Percentiles rank a stretch among this genome's conserved stretches.
Conservation (phyloP, 352 stramenopile genomes). For the Globisporangium takayamanum region DNA sequence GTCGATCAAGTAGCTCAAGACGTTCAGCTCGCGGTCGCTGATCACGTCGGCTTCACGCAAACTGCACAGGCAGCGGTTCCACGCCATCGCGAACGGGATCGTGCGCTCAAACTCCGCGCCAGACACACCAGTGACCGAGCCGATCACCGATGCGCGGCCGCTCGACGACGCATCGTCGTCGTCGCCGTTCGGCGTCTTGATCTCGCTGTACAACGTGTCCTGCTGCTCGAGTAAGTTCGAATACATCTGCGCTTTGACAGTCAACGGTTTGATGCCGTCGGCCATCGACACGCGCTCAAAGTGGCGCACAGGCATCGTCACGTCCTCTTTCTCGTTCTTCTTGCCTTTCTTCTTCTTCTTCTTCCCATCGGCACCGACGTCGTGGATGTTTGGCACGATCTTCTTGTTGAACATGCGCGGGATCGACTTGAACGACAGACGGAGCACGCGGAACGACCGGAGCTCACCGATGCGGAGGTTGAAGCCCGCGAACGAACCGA, state of each 20-base stretch:
- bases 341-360: slow-evolving; percentile 75
- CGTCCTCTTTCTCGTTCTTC: slow-evolving; percentile 60
- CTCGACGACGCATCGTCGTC: slow-evolving; percentile 47
- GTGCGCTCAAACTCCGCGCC: slow-evolving; percentile 80
- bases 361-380: slow-evolving; percentile 40
- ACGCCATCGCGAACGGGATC: slow-evolving; percentile 84
- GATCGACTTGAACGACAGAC: slow-evolving; percentile 83
- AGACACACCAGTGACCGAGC: slow-evolving; percentile 69
- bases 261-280: slow-evolving; percentile 69
- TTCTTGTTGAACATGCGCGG: slow-evolving; percentile 86
- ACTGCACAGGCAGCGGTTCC: slow-evolving; percentile 73
- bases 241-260: slow-evolving; percentile 83
- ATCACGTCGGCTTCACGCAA: slow-evolving; percentile 80
- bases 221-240: slow-evolving; percentile 62
- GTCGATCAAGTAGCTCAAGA: slow-evolving; percentile 84
- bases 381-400: slow-evolving; percentile 80
- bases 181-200: slow-evolving; percentile 57
- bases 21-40: slow-evolving; percentile 77
- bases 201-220: slow-evolving; percentile 47
- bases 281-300: slow-evolving; percentile 84
- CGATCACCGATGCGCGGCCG: slow-evolving; percentile 48
- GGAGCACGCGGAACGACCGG: slow-evolving; percentile 78
- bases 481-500: slow-evolving; percentile 77
- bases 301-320: slow-evolving; percentile 54
- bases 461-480: slow-evolving; percentile 82